Percentiles rank a stretch among this genome's conserved stretches.
These are phyloP conservation scores for Trichoderma citrinoviride DNA, from an alignment of 2,329 filamentous ascomycete genomes.

Conservation along the genomic window DNA sequence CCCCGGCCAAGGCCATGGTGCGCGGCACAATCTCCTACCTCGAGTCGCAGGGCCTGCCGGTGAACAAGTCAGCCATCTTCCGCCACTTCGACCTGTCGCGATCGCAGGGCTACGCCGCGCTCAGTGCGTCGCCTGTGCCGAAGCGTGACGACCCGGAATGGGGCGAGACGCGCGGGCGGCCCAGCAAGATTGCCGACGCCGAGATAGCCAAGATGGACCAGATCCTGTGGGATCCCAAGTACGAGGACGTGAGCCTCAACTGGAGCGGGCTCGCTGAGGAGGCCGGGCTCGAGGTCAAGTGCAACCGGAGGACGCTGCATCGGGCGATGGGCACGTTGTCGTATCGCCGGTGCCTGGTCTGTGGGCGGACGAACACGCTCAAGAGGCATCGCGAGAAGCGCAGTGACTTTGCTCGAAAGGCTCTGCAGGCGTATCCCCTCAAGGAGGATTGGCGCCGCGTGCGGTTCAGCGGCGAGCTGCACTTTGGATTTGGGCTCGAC, in stretches of 20 bases:
- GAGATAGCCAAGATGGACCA: constrained; percentile 39
- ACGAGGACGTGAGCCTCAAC: constrained; percentile 34
- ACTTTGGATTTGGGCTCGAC: constrained; percentile 40
- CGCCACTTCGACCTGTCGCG: constrained; percentile 40
- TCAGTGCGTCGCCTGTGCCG: constrained; percentile 33
- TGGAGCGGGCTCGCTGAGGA: constrained; percentile 36
- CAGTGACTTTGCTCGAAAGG: constrained; percentile 35
- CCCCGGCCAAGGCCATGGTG: constrained; percentile 40
- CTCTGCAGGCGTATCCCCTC: constrained; percentile 35
- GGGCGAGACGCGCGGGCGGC: constrained; percentile 40
- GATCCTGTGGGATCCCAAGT: constrained; percentile 39
- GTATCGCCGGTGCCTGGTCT: constrained; percentile 37
- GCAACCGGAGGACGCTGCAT: constrained; percentile 38
- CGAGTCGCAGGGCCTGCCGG: constrained; percentile 38
- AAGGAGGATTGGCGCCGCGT: constrained; percentile 35
- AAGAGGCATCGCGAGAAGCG: constrained; percentile 35
- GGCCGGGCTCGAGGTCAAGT: constrained; percentile 34
- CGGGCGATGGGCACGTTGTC: constrained; percentile 39
- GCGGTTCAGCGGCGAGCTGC: constrained; percentile 39
- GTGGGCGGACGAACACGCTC: constrained; percentile 33
- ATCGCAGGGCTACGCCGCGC: constrained; percentile 39
- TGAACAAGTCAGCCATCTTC: constrained; percentile 42
- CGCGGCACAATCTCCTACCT: constrained; percentile 42
- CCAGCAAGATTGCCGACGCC: constrained; percentile 35
- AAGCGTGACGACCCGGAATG: constrained; percentile 40